Conservation (phyloP, 768 basidiomycete genomes). For the Lactifluus rugatus region DNA sequence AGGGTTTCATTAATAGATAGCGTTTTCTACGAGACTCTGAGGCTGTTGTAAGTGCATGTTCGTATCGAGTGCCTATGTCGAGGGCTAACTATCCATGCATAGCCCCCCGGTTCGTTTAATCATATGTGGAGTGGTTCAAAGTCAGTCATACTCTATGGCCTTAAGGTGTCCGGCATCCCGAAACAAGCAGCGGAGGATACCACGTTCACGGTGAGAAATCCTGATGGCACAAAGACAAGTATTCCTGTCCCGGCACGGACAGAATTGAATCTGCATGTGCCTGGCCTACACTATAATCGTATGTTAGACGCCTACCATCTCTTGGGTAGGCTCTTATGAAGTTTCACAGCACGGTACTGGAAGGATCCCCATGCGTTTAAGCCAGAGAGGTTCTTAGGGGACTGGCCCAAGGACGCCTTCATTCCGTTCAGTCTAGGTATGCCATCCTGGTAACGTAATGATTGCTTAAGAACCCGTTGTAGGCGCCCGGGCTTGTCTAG, state of each 20-base stretch:
- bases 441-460: background rate
- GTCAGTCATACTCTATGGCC: slow-evolving; percentile 13
- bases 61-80: background rate
- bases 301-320: background rate
- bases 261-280: slow-evolving; percentile 28
- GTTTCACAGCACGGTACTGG: slow-evolving; percentile 44
- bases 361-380: slow-evolving; percentile 40
- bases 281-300: slow-evolving; percentile 46
- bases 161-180: slow-evolving; percentile 36
- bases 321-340: background rate
- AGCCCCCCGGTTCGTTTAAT: slow-evolving; percentile 8
- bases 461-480: background rate
- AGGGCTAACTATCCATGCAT: background rate
- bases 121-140: background rate
- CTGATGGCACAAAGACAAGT: slow-evolving; percentile 30
- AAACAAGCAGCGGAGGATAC: slow-evolving; percentile 42
- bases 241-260: slow-evolving; percentile 38
- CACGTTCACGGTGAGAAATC: slow-evolving; percentile 27
- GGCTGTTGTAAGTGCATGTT: slow-evolving; percentile 27
- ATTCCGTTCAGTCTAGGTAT: slow-evolving; percentile 25
- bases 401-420: slow-evolving; percentile 28
- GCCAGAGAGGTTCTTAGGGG: slow-evolving; percentile 28
- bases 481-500: slow-evolving; percentile 21
- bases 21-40: slow-evolving; percentile 41
- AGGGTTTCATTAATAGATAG: slow-evolving; percentile 21